phyloP scores from a whole-genome alignment of 345 rosid genomes.

The Sonneratia alba region DNA sequence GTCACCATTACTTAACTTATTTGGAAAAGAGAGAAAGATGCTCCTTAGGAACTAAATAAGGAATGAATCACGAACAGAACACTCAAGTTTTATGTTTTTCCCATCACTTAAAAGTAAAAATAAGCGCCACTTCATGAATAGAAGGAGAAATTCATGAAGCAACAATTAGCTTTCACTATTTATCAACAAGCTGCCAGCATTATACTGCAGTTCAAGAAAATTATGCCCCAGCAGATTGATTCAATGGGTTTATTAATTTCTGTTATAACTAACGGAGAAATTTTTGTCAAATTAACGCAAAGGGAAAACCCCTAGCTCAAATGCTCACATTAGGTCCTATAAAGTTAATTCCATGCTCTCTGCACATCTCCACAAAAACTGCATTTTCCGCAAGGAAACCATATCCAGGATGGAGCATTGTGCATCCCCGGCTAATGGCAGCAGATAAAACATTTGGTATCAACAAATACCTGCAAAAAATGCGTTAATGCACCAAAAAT shows the following conservation, averaged over 20 bases:
- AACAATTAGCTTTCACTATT: background rate
- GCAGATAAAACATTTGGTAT: constrained; percentile 90
- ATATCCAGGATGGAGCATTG: constrained; percentile 99
- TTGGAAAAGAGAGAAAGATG: background rate
- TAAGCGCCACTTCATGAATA: background rate
- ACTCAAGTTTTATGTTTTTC: background rate
- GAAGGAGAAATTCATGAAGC: background rate
- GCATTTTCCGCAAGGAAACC: constrained; percentile 99
- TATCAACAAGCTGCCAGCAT: background rate
- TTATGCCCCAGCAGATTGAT: background rate
- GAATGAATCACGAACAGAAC: background rate
- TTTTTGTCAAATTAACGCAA: background rate
- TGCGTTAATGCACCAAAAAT: constrained; percentile 1
- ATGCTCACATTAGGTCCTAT: constrained; percentile 90
- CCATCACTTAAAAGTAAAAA: background rate
- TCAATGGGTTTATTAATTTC: background rate
- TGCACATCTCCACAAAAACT: constrained; percentile 90
- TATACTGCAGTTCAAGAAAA: background rate
- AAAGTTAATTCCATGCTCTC: constrained; percentile 87
- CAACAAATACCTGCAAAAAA: constrained; percentile 54
- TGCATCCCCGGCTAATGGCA: constrained; percentile 79
- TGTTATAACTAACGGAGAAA: background rate
- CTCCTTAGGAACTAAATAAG: background rate
- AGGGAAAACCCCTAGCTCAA: background rate
- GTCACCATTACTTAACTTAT: background rate